Evolutionary conservation across 768 basidiomycete genomes (phyloP), one percentile per base, ranked within the genome.

Genomic region (Suillus variegatus): DNA sequence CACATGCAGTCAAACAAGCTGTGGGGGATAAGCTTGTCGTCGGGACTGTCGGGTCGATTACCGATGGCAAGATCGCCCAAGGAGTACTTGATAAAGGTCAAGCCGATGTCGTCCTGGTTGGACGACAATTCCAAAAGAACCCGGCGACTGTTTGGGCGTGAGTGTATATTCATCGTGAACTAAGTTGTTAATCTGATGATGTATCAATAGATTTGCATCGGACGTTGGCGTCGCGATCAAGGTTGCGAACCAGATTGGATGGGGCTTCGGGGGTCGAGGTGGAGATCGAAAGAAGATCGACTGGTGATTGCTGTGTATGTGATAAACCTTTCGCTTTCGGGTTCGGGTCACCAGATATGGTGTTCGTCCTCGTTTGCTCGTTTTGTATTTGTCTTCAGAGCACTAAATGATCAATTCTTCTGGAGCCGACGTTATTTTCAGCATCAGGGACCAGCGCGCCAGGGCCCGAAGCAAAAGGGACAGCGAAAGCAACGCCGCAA

Each of bases 41-140:
- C 10, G 74, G 72, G 10, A 22, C 67, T 8, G 74, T 75, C 2
- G 74, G 75, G 6, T 61, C 65, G n/a, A 73, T 79, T 35, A 54
- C 60, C 40, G 81, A 78, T 69, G 78, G 82, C 12, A 66, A 74
- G 6, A 78, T 85, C 49, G 80, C 84, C 7, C 79, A 85, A 67
- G 74, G 76, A 44, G 76, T 85, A 47, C 65, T 86, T 10, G 77
- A 82, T 60, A 69, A 77, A 16, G 81, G 76, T 9, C 70, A 81
- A 64, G 80, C 81, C 3, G 84, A 87, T 63, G 79, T 82, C 38
- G 14, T 91, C 6, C 66, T 83, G 55, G 80, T 85, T 14, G 86
- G 84, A 25, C 73, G 85, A 47, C 79, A 81, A 61, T 89, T 90
- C 79, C 82, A 84, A 74, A 86, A 85, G 77, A 85, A 90, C 68